A percentile compares a stretch with the other conserved stretches of the same genome.
phyloP scores from a whole-genome alignment of 1,284 basidiomycete genomes.

The Volvariella surrecta region DNA sequence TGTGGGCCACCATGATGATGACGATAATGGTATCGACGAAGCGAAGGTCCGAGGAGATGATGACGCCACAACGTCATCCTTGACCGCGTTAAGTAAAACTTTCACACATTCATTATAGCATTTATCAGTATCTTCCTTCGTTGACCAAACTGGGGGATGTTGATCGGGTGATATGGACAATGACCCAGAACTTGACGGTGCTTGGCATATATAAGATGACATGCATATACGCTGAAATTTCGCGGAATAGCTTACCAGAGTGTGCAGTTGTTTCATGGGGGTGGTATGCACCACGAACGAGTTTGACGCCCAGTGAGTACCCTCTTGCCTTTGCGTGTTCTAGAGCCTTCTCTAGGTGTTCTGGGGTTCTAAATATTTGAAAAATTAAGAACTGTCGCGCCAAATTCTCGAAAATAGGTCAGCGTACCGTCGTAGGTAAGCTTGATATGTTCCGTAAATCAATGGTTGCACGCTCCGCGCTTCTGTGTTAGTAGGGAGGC shows the following conservation, averaged over 20 bases:
- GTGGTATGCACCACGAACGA: conserved; percentile 94
- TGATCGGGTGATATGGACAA: conserved; percentile 46
- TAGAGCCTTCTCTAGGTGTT: conserved; percentile 60
- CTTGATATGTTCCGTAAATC: conserved; percentile 79
- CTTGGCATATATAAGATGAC: neutral
- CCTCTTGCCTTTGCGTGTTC: conserved; percentile 59
- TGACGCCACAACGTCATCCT: conserved; percentile 26
- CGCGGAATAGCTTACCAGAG: conserved; percentile 10
- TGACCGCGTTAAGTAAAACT: conserved; percentile 54
- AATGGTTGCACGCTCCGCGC: conserved; percentile 42
- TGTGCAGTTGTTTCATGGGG: conserved; percentile 62
- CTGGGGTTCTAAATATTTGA: conserved; percentile 42
- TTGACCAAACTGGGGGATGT: conserved; percentile 58
- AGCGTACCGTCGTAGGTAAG: conserved; percentile 63
- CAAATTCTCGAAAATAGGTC: conserved; percentile 1
- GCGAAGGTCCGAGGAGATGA: neutral
- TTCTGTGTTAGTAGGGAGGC: conserved; percentile 19
- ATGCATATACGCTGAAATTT: no score
- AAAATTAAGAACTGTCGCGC: conserved; percentile 5
- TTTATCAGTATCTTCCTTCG: conserved; percentile 71
- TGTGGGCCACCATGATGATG: neutral
- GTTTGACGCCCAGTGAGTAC: conserved; percentile 87
- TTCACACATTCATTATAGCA: conserved; percentile 70
- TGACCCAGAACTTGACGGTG: conserved; percentile 11
- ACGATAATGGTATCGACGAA: neutral